Base-by-base conservation (phyloP, 805 yeast genomes). In the Ogataea ramenticola region DNA sequence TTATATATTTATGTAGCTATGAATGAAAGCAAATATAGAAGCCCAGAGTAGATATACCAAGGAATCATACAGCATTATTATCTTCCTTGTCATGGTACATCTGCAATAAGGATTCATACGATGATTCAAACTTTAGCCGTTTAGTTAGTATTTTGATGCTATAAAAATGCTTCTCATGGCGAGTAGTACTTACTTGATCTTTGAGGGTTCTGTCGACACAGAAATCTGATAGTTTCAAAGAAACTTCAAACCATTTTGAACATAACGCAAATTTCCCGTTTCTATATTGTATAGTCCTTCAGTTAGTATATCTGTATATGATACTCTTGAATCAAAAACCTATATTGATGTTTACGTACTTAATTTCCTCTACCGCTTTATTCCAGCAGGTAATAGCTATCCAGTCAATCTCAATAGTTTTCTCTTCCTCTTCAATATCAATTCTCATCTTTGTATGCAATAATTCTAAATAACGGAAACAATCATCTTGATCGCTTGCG, bases 301-400 rank as follows among this genome's bases (percentile, higher is more conserved):
- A 11, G 37, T 34, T 20, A 34, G 37, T 20, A 21, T 7, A 34
- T 15, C 4, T 7, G 11, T 16, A 16, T 32, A 16, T 3, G 6
- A n/a, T 4, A n/a, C 11, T 32, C 10, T n/a, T n/a, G 17, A 5
- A 6, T n/a, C 7, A 4, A 20, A 17, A 36, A 8, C 15, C 51
- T 2, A n/a, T n/a, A n/a, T n/a, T n/a, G n/a, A n/a, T n/a, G n/a
- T 59, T 50, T 3, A 52, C 59, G 7, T 46, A 47, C 31, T 55
- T 54, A 22, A 62, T 46, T 3, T 42, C 32, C 17, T 53, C 56
- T 4, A 68, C 62, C 1, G 72, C 72, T 36, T 51, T 49, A 39
- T 70, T 69, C 74, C 74, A 70, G 37, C 64, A 54, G 1, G 55
- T 49, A 2, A 66, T 61, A 1, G 67, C 56, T 9, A 70, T 46